Percentiles rank a stretch among this genome's conserved stretches.
phyloP scores from a whole-genome alignment of 345 rosid species.

The Hevea brasiliensis region DNA sequence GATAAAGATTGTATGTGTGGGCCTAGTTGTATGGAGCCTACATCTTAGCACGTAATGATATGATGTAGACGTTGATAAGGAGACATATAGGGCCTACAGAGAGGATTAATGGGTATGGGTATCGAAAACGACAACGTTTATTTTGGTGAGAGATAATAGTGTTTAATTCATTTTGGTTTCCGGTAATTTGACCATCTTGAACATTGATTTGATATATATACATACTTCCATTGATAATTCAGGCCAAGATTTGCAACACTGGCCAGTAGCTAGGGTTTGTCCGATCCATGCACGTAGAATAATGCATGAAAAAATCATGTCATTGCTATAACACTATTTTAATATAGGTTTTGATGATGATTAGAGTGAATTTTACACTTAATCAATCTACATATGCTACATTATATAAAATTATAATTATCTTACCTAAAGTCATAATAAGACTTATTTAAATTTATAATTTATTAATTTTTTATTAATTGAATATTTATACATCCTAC shows the following conservation, averaged over 20 bases:
- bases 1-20: background rate
- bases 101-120: slow-evolving; percentile 4
- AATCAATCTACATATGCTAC: too few species aligned
- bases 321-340: background rate
- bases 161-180: background rate
- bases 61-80: slow-evolving; percentile 24
- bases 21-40: background rate
- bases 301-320: background rate
- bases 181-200: background rate
- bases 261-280: background rate
- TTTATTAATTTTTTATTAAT: too few species aligned
- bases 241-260: too few species aligned
- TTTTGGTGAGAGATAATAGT: slow-evolving; percentile 12
- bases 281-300: slow-evolving; percentile 22
- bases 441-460: too few species aligned
- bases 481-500: too few species aligned
- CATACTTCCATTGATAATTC: too few species aligned
- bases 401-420: too few species aligned
- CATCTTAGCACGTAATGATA: slow-evolving; percentile 2
- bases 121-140: slow-evolving; percentile 22
- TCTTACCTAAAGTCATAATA: too few species aligned
- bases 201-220: background rate
- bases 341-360: background rate
- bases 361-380: too few species aligned
- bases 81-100: slow-evolving; percentile 16